Conservation (phyloP, 2,329 filamentous ascomycete species). For the Penicillium sp. region DNA sequence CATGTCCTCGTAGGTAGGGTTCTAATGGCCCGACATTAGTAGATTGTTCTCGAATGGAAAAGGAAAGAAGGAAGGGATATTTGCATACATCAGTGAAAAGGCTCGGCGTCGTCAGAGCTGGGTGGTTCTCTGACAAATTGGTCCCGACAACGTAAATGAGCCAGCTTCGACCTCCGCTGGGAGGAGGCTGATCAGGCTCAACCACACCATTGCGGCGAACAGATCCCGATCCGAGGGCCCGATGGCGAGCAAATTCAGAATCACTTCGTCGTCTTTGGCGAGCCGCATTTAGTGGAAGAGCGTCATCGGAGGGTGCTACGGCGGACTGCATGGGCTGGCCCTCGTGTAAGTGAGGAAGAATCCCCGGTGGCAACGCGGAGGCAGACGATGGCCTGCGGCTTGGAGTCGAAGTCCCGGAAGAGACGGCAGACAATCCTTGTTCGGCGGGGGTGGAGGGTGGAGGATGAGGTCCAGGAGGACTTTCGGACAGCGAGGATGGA, state of each 20-base stretch:
- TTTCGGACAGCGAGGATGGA: conserved; percentile 56
- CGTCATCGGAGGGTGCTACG: conserved; percentile 48
- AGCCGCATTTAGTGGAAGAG: conserved; percentile 46
- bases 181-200: conserved; percentile 57
- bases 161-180: conserved; percentile 65
- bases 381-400: conserved; percentile 53
- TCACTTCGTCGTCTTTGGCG: conserved; percentile 62
- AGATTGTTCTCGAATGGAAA: too few relatives aligned
- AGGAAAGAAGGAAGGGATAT: not conserved
- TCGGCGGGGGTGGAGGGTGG: conserved; percentile 68
- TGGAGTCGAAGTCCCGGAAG: conserved; percentile 57
- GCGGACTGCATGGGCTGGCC: conserved; percentile 40
- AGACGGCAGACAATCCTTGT: conserved; percentile 58
- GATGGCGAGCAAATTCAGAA: conserved; percentile 60
- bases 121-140: conserved; percentile 71
- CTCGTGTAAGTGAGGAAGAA: conserved; percentile 46
- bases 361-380: conserved; percentile 46
- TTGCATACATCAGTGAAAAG: conserved; percentile 68
- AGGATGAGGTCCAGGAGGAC: conserved; percentile 62
- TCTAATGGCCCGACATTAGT: conserved; percentile 36
- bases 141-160: conserved; percentile 74
- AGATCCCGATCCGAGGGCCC: conserved; percentile 64
- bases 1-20: conserved; percentile 74
- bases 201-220: conserved; percentile 68
- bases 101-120: conserved; percentile 70